These are phyloP conservation scores for Lagerstroemia speciosa DNA, from an alignment of 345 rosid species.

Conservation along the genomic window DNA sequence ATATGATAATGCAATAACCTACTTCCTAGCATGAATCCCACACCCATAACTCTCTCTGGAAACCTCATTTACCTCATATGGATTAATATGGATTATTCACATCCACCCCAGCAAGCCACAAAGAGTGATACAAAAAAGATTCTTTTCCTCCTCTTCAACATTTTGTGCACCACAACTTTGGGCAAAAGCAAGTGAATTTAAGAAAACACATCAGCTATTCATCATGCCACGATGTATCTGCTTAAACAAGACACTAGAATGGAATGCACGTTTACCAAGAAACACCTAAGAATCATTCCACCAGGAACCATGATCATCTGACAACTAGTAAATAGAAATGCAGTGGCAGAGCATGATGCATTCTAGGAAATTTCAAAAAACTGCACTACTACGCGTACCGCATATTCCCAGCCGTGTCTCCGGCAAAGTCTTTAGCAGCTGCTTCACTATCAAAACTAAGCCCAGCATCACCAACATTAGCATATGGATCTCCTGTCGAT, in stretches of 20 bases:
- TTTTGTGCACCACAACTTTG: too few relatives aligned
- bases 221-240: neutral
- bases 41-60: too few relatives aligned
- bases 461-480: constrained; percentile 93
- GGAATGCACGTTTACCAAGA: neutral
- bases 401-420: constrained; percentile 86
- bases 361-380: neutral
- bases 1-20: too few relatives aligned
- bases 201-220: neutral
- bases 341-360: neutral
- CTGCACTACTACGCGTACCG: constrained; percentile 28
- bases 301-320: neutral
- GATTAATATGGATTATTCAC: too few relatives aligned
- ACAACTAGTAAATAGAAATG: neutral
- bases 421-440: constrained; percentile 84
- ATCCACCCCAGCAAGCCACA: too few relatives aligned
- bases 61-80: too few relatives aligned
- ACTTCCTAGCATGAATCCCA: too few relatives aligned
- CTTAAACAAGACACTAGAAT: neutral
- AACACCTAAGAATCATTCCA: neutral
- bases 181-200: too few relatives aligned
- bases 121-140: too few relatives aligned
- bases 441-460: constrained; percentile 68
- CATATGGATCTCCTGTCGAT: constrained; percentile 99
- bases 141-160: too few relatives aligned